Base-by-base conservation (phyloP, 345 rosid genomes). In the Sisymbrium irio region DNA sequence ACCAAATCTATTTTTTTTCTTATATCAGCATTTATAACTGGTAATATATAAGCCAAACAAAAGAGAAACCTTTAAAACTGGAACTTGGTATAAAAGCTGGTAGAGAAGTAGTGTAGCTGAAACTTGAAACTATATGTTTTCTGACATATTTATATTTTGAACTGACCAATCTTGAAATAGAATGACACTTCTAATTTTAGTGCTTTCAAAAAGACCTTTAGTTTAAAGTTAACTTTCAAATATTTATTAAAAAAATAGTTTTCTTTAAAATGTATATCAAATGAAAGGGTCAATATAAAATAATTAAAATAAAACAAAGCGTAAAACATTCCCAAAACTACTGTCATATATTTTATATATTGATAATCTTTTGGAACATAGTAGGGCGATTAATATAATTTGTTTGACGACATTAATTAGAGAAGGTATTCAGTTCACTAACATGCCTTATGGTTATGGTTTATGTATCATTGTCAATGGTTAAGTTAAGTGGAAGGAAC, bases 401-500 rank as follows among this genome's bases (percentile, higher is more conserved):
- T 10, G 65, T 45, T 46, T 15, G 58, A 65, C 32, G 47, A 54
- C n/a, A n/a, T n/a, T n/a, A 39, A 42, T 3, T 7, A 45, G 65
- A 65, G 22, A 65, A 74, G 49, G 67, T 15, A 45, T 25, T 65
- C 27, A 66, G 5, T 46, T 54, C 51, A 57, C 35, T 37, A 74
- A 49, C 55, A 49, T 75, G 62, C 20, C 73, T 55, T 70, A 55
- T 55, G 71, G 37, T 28, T 18, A 10, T 69, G 71, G 75, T 76
- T 55, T 65, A 62, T 54, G 65, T 57, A 55, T 69, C 74, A 51
- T 62, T 51, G 19, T 57, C 71, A 62, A 70, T 77, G 41, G 64
- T 77, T 39, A 70, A 70, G 64, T 77, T 39, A 70, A 70, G 25
- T 20, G 67, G 76, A 64, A 70, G 45, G 55, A 62, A 63, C 71